phyloP scores from a whole-genome alignment of 2,329 filamentous ascomycete genomes.

The Aspergillus sojae region DNA sequence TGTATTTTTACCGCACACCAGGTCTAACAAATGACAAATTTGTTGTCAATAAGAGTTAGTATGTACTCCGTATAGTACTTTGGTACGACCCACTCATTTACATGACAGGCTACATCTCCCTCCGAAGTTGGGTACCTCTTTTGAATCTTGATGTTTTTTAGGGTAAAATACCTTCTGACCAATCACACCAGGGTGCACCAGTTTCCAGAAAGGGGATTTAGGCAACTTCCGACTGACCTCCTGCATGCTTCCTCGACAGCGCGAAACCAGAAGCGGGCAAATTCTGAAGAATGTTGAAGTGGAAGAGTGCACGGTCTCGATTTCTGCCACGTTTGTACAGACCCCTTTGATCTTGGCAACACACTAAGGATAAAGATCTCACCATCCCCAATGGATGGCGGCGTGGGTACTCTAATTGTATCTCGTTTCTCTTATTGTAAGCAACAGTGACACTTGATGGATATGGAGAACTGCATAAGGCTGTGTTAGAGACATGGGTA shows the following conservation, averaged over 20 bases:
- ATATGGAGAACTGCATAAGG: background rate
- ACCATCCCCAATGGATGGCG: constrained; percentile 19
- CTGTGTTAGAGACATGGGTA: background rate
- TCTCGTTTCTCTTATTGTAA: too few species aligned
- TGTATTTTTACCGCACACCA: background rate
- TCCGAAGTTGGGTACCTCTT: background rate
- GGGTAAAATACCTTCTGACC: background rate
- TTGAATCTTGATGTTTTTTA: background rate
- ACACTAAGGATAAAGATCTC: constrained; percentile 32
- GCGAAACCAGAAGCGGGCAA: background rate
- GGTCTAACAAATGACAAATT: background rate
- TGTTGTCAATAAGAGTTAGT: background rate
- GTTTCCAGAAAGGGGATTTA: constrained; percentile 10
- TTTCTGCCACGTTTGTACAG: constrained; percentile 25
- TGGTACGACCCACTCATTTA: background rate
- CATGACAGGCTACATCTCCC: background rate
- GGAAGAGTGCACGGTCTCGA: constrained; percentile 22
- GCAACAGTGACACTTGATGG: background rate
- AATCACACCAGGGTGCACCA: background rate
- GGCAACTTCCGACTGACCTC: constrained; percentile 14
- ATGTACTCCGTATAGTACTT: too few species aligned
- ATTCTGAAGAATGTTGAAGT: background rate
- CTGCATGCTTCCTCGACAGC: constrained; percentile 13
- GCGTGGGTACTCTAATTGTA: constrained; percentile 3
- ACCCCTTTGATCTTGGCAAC: constrained; percentile 29